Evolutionary conservation across 768 basidiomycete genomes (phyloP), one percentile per base, ranked within the genome.

Genomic region (Calocera viscosa): DNA sequence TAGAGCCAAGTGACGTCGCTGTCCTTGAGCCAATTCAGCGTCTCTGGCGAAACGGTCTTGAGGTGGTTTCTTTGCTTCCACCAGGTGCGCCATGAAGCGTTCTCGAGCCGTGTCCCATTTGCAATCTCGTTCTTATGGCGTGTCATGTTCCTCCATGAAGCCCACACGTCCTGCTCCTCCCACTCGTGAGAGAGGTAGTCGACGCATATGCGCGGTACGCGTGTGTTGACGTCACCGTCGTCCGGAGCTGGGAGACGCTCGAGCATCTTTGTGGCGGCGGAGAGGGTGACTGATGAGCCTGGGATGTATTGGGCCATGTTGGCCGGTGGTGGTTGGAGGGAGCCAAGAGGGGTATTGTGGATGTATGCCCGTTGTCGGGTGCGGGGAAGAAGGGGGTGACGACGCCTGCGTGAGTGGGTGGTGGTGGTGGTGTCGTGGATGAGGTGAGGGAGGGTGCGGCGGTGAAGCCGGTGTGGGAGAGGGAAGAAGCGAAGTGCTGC

Each of bases 1-100:
- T 99, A 98, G 0, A 99, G 84, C 95, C 95, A 99, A 1, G 96
- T 99, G 41, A 98, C 95, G 75, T 99, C 95, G 5, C 91, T 94
- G 77, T 99, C 95, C 77, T 99, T 99, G 72, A 99, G 86, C 95
- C 95, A 99, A 76, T 99, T 99, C 72, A 99, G 85, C 2, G 94
- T 96, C 80, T 99, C 96, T 67, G 95, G 95, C 28, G 87, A 89
- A 75, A 99, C 82, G 0, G 95, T 99, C 80, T 88, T 91, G 69
- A 99, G 83, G 70, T 94, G 90, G 72, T 96, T 96, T 69, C 95
- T 82, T 83, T 97, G 94, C 78, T 98, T 97, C 88, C 94, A 97
- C 95, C 95, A 99, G 0, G 94, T 98, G 43, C 95, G 81, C 95
- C 95, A 99, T 68, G 89, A 91, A 10, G 96, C 96, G 73, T 99